Evolutionary conservation across 1,284 basidiomycete species (phyloP).

Genomic region (Boletus albobrunnescens): DNA sequence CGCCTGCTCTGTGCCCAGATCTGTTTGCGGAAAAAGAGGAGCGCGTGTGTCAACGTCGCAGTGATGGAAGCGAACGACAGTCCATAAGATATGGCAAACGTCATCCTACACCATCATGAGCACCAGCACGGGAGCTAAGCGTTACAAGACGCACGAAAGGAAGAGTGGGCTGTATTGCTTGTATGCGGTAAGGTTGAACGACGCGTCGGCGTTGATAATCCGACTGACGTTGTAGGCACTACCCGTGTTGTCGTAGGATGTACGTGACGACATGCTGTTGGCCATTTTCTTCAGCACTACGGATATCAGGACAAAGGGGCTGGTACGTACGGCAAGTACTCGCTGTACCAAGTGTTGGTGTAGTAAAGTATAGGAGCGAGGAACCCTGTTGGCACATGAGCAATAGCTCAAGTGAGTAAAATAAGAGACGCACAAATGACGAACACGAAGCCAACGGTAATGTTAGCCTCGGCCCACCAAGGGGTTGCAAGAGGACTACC

Average conservation of each 20-base stretch:
- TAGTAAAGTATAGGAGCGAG: slow-evolving; percentile 67
- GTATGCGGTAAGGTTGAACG: slow-evolving; percentile 67
- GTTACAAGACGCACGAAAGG: slow-evolving; percentile 49
- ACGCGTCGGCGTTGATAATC: slow-evolving; percentile 57
- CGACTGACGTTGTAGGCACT: slow-evolving; percentile 60
- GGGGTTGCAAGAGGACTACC: slow-evolving; percentile 59
- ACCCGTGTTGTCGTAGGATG: slow-evolving; percentile 64
- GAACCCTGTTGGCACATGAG: slow-evolving; percentile 39
- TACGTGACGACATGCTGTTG: slow-evolving; percentile 46
- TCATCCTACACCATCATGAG: slow-evolving; percentile 17
- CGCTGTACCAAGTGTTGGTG: slow-evolving; percentile 58
- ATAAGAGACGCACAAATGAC: slow-evolving; percentile 50
- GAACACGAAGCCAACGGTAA: slow-evolving; percentile 73
- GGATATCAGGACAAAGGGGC: accelerated
- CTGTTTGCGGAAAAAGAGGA: slow-evolving; percentile 65
- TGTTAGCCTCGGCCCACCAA: slow-evolving; percentile 81
- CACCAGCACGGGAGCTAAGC: background rate
- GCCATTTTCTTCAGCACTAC: background rate
- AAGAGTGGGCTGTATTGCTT: slow-evolving; percentile 79
- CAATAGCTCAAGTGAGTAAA: background rate
- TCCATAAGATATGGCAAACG: slow-evolving; percentile 68
- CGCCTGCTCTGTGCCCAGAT: slow-evolving; percentile 55
- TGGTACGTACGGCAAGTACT: slow-evolving; percentile 45
- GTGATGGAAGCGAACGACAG: slow-evolving; percentile 67
- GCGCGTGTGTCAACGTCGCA: slow-evolving; percentile 63